phyloP scores from a whole-genome alignment of 805 yeast genomes.

The Wickerhamomyces queroliae region DNA sequence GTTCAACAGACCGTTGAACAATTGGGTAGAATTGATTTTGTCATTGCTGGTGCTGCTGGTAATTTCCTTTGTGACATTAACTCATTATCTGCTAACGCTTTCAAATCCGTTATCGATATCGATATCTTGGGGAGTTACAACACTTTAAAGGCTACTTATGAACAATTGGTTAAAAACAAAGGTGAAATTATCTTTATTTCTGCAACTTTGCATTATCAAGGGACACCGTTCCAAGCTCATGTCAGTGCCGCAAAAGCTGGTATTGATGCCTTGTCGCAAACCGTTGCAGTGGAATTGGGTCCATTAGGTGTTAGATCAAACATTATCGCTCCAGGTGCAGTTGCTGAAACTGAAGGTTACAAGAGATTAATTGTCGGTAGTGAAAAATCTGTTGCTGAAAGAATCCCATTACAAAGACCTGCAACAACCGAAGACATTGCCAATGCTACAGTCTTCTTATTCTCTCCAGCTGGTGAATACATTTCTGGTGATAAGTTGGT shows the following conservation, averaged over 20 bases:
- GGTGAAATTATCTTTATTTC: constrained; percentile 77
- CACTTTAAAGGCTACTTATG: constrained; percentile 77
- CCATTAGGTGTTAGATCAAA: constrained; percentile 83
- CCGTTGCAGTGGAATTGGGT: constrained; percentile 87
- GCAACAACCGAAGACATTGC: constrained; percentile 81
- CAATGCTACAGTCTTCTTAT: constrained; percentile 75
- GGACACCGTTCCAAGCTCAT: constrained; percentile 84
- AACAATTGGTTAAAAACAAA: constrained; percentile 54
- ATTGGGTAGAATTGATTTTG: constrained; percentile 78
- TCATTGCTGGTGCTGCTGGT: constrained; percentile 96
- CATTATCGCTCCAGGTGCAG: constrained; percentile 89
- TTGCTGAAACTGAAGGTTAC: constrained; percentile 83
- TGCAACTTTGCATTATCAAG: constrained; percentile 87
- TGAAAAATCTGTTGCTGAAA: constrained; percentile 32
- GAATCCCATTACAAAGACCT: constrained; percentile 52
- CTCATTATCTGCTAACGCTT: constrained; percentile 77
- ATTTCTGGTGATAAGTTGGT: constrained; percentile 73
- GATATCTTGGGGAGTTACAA: constrained; percentile 87
- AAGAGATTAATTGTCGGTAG: constrained; percentile 48
- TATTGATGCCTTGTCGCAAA: constrained; percentile 78
- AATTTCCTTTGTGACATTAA: constrained; percentile 81
- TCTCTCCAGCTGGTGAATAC: constrained; percentile 76
- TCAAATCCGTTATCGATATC: constrained; percentile 80
- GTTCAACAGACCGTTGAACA: constrained; percentile 57
- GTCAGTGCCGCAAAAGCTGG: constrained; percentile 97